Evolutionary conservation across 2,329 filamentous ascomycete species (phyloP).

Genomic region (Coleophoma eucalyptorum): DNA sequence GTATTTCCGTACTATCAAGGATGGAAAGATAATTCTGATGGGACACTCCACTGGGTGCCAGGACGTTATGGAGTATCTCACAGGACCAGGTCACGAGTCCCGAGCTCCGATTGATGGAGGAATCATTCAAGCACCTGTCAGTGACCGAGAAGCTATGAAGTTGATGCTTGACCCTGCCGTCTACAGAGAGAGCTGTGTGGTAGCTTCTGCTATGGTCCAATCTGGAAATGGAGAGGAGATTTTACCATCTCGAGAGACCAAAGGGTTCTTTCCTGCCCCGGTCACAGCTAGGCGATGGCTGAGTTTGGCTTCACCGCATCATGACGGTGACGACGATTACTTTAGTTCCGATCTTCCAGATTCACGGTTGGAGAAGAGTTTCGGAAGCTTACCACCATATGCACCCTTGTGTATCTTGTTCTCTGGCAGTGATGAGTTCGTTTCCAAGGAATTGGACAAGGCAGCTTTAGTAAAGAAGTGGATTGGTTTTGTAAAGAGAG

Average conservation of each 20-base stretch:
- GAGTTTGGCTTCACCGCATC: slow-evolving; percentile 50
- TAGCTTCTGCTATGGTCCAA: slow-evolving; percentile 38
- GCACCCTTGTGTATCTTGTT: slow-evolving; percentile 45
- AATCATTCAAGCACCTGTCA: slow-evolving; percentile 64
- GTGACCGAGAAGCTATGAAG: slow-evolving; percentile 54
- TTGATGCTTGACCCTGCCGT: slow-evolving; percentile 31
- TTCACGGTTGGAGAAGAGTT: slow-evolving; percentile 46
- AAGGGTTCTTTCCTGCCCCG: slow-evolving; percentile 32
- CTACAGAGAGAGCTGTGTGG: slow-evolving; percentile 27
- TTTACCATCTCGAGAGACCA: slow-evolving; percentile 28
- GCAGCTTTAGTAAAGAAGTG: slow-evolving; percentile 42
- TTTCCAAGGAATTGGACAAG: slow-evolving; percentile 43
- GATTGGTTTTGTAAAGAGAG: slow-evolving; percentile 37
- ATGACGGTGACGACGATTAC: slow-evolving; percentile 60
- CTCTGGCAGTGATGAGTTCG: slow-evolving; percentile 46
- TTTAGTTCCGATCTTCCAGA: slow-evolving; percentile 61
- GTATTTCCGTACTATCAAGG: slow-evolving; percentile 40
- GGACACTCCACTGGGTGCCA: slow-evolving; percentile 69
- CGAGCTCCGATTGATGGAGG: slow-evolving; percentile 51
- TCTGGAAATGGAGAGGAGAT: slow-evolving; percentile 39
- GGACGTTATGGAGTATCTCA: slow-evolving; percentile 62
- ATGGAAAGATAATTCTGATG: slow-evolving; percentile 59
- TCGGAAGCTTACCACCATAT: slow-evolving; percentile 44
- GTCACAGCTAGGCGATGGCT: slow-evolving; percentile 56
- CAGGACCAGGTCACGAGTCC: slow-evolving; percentile 19